Conservation (phyloP, 495 filamentous ascomycete genomes). For the Collariella sp. region DNA sequence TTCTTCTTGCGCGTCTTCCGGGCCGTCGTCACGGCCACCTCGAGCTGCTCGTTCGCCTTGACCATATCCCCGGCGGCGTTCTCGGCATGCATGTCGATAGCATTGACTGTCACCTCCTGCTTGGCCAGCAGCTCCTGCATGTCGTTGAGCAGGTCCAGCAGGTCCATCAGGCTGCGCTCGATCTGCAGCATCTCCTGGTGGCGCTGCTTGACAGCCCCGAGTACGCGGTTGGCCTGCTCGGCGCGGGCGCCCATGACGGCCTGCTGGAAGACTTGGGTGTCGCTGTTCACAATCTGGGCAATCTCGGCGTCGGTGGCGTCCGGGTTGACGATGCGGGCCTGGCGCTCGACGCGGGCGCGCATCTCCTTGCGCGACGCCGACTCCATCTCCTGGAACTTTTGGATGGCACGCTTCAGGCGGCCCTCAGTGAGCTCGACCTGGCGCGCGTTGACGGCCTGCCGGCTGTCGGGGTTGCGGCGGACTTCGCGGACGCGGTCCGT, state of each 20-base stretch:
- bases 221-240: conserved; percentile 67
- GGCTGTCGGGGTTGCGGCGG: conserved; percentile 69
- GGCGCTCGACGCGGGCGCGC: conserved; percentile 73
- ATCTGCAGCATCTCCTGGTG: conserved; percentile 89
- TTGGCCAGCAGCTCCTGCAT: conserved; percentile 69
- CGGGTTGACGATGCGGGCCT: conserved; percentile 82
- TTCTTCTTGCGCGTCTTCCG: conserved; percentile 80
- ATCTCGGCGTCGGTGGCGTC: conserved; percentile 77
- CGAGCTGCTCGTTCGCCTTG: conserved; percentile 73
- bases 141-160: conserved; percentile 75
- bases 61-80: conserved; percentile 69
- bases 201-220: conserved; percentile 68
- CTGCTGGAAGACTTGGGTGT: conserved; percentile 72
- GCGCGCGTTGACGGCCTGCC: conserved; percentile 56
- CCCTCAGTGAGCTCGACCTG: conserved; percentile 74
- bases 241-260: conserved; percentile 68
- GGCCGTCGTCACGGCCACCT: conserved; percentile 69
- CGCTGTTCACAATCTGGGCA: conserved; percentile 56
- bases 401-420: conserved; percentile 68
- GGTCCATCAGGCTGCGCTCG: conserved; percentile 75
- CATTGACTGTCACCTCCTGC: conserved; percentile 66
- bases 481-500: conserved; percentile 64
- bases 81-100: conserved; percentile 76
- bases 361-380: conserved; percentile 65
- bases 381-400: conserved; percentile 71